Evolutionary conservation across 257 asterid genomes (phyloP).

Genomic region (Solanum piurae): DNA sequence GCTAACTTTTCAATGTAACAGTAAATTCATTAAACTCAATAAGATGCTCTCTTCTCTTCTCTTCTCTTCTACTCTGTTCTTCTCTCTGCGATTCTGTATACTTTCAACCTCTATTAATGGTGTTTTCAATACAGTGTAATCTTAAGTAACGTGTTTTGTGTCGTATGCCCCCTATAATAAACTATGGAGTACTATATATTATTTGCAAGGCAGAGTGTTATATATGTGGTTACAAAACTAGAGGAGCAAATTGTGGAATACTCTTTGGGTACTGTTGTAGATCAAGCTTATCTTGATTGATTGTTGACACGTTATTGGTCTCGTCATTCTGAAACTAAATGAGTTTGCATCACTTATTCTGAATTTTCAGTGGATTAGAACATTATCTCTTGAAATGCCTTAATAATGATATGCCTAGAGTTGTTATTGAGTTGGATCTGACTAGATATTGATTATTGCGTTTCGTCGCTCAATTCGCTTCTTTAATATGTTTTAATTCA

Average conservation of each 20-base stretch:
- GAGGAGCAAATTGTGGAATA: not conserved
- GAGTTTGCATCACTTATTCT: not conserved
- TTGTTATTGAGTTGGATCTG: not conserved
- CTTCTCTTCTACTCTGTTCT: too few relatives aligned
- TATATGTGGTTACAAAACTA: not conserved
- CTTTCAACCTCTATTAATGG: too few relatives aligned
- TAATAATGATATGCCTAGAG: not conserved
- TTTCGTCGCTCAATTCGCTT: not conserved
- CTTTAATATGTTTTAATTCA: not conserved
- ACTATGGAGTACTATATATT: not conserved
- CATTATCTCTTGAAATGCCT: not conserved
- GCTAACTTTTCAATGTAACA: too few relatives aligned
- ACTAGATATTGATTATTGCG: not conserved
- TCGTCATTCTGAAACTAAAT: not conserved
- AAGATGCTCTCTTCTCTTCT: too few relatives aligned
- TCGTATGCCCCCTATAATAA: not conserved
- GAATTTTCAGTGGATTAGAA: not conserved
- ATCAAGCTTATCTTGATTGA: not conserved
- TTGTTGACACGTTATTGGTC: not conserved
- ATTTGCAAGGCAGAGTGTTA: not conserved
- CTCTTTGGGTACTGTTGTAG: not conserved
- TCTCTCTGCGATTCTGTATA: too few relatives aligned
- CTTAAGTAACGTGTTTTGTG: not conserved
- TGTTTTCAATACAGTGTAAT: not conserved
- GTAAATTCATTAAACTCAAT: too few relatives aligned